Evolutionary conservation across 1,284 basidiomycete genomes (phyloP), one percentile per base, ranked within the genome.

Genomic region (Mycena citricolor): DNA sequence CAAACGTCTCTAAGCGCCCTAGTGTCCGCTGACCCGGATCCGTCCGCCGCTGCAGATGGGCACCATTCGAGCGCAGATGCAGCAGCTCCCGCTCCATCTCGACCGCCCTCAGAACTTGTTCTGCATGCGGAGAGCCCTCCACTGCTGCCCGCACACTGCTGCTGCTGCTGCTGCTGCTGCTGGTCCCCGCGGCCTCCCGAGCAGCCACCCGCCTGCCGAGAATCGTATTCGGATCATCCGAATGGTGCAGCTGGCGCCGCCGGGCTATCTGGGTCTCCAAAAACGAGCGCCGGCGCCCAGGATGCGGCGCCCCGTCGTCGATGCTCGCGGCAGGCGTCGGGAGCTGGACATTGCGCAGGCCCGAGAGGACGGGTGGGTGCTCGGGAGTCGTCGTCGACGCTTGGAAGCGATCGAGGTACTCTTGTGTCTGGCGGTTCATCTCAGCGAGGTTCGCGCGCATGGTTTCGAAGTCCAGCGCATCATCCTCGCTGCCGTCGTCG

Each of bases 131-230:
- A 19, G 47, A 31, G 8, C 55, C 42, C 3, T 50, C 48, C 14
- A 17, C 26, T 13, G 36, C 6, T 32, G 43, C 43, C n/a, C n/a
- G n/a, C n/a, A n/a, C n/a, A n/a, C n/a, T n/a, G n/a, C n/a, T n/a
- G n/a, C n/a, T n/a, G n/a, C n/a, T n/a, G n/a, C n/a, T n/a, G n/a
- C n/a, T n/a, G n/a, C n/a, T n/a, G n/a, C n/a, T n/a, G n/a, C 60
- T 49, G 19, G 58, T 34, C 7, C 54, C 57, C 20, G 61, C 64
- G 23, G 71, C 64, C 49, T 70, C 63, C 44, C 76, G 68, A 14
- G 74, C 71, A 16, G 73, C 73, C 29, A 79, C 76, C 30, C 70
- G 71, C 39, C 76, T 64, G 17, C 77, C 77, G 11, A 79, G 61
- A 25, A 68, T 60, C 2, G 76, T 78, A 21, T 61, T 60, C 6